Evolutionary conservation across 805 yeast species (phyloP).

Genomic region (Hanseniaspora clermontiae): DNA sequence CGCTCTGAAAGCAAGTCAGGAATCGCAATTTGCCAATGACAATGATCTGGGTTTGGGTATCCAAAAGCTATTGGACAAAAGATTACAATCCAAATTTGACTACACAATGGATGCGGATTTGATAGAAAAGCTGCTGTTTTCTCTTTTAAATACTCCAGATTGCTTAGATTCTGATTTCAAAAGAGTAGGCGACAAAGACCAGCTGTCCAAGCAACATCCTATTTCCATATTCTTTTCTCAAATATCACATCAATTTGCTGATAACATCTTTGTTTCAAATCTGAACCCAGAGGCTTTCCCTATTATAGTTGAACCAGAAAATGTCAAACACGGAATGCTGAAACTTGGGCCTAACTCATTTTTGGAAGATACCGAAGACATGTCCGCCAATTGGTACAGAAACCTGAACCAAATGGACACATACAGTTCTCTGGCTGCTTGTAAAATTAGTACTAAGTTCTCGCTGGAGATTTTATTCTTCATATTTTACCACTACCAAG

Average conservation of each 20-base stretch:
- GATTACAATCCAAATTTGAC: not conserved
- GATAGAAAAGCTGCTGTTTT: slow-evolving; percentile 46
- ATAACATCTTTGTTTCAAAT: slow-evolving; percentile 17
- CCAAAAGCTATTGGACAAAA: not conserved
- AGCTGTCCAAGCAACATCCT: slow-evolving; percentile 74
- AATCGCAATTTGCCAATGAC: not conserved
- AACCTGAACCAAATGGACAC: slow-evolving; percentile 19
- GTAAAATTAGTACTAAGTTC: slow-evolving; percentile 55
- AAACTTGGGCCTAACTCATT: slow-evolving; percentile 8
- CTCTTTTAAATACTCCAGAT: slow-evolving; percentile 83
- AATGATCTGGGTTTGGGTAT: not conserved
- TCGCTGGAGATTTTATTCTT: slow-evolving; percentile 82
- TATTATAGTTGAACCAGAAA: not conserved
- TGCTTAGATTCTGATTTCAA: slow-evolving; percentile 83
- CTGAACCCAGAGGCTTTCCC: slow-evolving; percentile 9
- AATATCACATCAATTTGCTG: slow-evolving; percentile 27
- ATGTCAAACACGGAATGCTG: slow-evolving; percentile 8
- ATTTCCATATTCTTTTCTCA: slow-evolving; percentile 80
- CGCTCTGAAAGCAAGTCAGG: not conserved
- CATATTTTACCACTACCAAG: slow-evolving; percentile 74
- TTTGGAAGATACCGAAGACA: slow-evolving; percentile 1
- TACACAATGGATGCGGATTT: slow-evolving; percentile 21
- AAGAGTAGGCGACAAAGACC: slow-evolving; percentile 40
- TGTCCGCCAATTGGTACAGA: slow-evolving; percentile 11
- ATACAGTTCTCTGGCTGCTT: slow-evolving; percentile 32